A percentile compares a stretch with the other conserved stretches of the same genome.
Conservation (phyloP, 495 filamentous ascomycete species). For the Evernia prunastri region DNA sequence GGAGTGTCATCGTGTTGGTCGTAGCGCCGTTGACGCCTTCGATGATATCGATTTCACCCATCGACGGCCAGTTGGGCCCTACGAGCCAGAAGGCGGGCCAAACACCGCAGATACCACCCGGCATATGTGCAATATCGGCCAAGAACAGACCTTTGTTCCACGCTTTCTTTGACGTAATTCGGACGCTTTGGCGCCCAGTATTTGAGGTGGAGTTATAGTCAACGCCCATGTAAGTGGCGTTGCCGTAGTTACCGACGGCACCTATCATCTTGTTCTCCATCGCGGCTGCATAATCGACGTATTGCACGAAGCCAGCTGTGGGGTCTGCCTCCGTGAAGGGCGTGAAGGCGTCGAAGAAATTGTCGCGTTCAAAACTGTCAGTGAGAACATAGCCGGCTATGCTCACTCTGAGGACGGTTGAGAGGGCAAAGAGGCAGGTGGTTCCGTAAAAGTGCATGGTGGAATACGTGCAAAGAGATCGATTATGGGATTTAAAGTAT, state of each 20-base stretch:
- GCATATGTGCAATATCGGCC: slow-evolving; percentile 54
- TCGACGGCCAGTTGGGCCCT: slow-evolving; percentile 56
- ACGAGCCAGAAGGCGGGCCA: slow-evolving; percentile 57
- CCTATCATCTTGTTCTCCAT: slow-evolving; percentile 48
- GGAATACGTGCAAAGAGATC: neutral
- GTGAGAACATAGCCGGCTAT: slow-evolving; percentile 44
- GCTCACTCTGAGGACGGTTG: slow-evolving; percentile 32
- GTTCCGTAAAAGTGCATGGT: slow-evolving; percentile 7
- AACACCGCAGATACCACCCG: slow-evolving; percentile 44
- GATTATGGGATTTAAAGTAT: neutral
- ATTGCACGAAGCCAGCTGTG: slow-evolving; percentile 64
- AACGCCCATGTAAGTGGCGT: slow-evolving; percentile 42
- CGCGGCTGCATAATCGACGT: slow-evolving; percentile 48
- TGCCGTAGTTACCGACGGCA: slow-evolving; percentile 31
- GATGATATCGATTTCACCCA: slow-evolving; percentile 70
- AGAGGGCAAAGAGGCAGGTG: slow-evolving; percentile 1
- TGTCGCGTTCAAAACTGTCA: slow-evolving; percentile 37
- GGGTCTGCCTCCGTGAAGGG: slow-evolving; percentile 52
- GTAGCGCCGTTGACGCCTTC: slow-evolving; percentile 56
- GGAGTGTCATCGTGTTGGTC: slow-evolving; percentile 58
- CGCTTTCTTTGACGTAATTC: slow-evolving; percentile 46
- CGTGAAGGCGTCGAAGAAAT: slow-evolving; percentile 54
- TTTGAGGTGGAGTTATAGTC: slow-evolving; percentile 32
- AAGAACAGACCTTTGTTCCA: slow-evolving; percentile 53
- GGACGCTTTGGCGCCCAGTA: slow-evolving; percentile 51